A percentile compares a stretch with the other conserved stretches of the same genome.
phyloP scores from a whole-genome alignment of 1,139 yeast species.

The Candida pseudoviswanathii region DNA sequence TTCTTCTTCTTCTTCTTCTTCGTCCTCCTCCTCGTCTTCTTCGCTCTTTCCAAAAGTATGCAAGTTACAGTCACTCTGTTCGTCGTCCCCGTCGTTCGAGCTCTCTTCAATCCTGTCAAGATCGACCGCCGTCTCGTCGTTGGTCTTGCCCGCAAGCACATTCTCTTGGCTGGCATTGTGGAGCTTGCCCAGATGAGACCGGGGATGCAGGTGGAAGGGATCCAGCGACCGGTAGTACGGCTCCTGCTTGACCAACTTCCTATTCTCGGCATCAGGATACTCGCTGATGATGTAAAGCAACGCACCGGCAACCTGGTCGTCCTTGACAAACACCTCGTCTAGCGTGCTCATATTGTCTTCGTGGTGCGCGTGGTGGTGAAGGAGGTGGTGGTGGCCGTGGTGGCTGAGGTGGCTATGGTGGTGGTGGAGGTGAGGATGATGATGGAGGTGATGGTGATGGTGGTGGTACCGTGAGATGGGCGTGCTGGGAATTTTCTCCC shows the following conservation, averaged over 20 bases:
- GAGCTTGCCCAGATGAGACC: no score
- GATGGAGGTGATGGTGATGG: background rate
- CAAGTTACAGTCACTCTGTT: slow-evolving; percentile 12
- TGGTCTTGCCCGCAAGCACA: background rate
- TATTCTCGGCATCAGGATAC: background rate
- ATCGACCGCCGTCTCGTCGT: background rate
- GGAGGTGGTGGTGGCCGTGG: background rate
- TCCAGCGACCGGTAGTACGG: slow-evolving; percentile 1
- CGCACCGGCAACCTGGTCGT: slow-evolving; percentile 15
- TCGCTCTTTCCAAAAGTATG: background rate
- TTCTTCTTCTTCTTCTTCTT: background rate
- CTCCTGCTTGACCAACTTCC: background rate
- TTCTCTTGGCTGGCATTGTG: no score
- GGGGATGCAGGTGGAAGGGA: no score
- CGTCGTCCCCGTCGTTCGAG: slow-evolving; percentile 17
- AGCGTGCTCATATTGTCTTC: slow-evolving; percentile 4
- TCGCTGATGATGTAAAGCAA: slow-evolving; percentile 13
- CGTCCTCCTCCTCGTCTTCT: slow-evolving; percentile 1
- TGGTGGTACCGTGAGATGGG: background rate
- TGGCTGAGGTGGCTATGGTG: background rate
- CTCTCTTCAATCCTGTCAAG: slow-evolving; percentile 11
- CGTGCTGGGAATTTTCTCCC: background rate
- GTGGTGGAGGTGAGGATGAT: background rate
- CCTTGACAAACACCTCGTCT: slow-evolving; percentile 7
- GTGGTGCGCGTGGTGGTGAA: background rate